These are phyloP conservation scores for Macrophomina tecta DNA, from an alignment of 2,329 filamentous ascomycete genomes.

Conservation along the genomic window DNA sequence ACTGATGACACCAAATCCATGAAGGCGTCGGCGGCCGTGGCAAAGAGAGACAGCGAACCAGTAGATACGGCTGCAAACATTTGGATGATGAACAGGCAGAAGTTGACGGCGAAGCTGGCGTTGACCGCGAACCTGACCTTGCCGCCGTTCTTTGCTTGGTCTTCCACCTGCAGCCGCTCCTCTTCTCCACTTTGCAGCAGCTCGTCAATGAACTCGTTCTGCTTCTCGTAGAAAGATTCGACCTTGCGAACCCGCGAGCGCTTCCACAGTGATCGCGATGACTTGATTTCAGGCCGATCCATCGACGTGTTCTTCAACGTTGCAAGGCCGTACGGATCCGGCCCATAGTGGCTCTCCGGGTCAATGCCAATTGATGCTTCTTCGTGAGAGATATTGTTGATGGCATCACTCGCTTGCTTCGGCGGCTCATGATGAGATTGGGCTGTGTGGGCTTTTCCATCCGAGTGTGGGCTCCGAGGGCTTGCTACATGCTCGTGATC, in stretches of 20 bases:
- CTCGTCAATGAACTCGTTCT: conserved; percentile 50
- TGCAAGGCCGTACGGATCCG: conserved; percentile 46
- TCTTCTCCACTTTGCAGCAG: conserved; percentile 64
- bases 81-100: conserved; percentile 63
- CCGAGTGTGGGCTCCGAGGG: not conserved
- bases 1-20: conserved; percentile 70
- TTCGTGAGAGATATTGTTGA: not conserved
- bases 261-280: not conserved
- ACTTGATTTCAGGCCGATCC: conserved; percentile 52
- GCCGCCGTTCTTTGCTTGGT: conserved; percentile 55
- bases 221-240: conserved; percentile 50
- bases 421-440: conserved; percentile 15
- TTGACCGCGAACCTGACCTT: conserved; percentile 49
- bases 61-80: conserved; percentile 64
- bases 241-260: conserved; percentile 41
- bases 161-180: conserved; percentile 58
- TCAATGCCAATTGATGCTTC: not conserved
- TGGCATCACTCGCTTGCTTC: not conserved
- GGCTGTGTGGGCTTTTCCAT: conserved; percentile 26
- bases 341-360: conserved; percentile 12
- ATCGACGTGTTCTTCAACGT: conserved; percentile 43
- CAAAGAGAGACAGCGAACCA: conserved; percentile 67
- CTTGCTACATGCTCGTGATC: not conserved
- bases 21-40: conserved; percentile 70
- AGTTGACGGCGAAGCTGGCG: conserved; percentile 46